Evolutionary conservation across 805 yeast species (phyloP).

Genomic region (Cyberlindnera meyerae): DNA sequence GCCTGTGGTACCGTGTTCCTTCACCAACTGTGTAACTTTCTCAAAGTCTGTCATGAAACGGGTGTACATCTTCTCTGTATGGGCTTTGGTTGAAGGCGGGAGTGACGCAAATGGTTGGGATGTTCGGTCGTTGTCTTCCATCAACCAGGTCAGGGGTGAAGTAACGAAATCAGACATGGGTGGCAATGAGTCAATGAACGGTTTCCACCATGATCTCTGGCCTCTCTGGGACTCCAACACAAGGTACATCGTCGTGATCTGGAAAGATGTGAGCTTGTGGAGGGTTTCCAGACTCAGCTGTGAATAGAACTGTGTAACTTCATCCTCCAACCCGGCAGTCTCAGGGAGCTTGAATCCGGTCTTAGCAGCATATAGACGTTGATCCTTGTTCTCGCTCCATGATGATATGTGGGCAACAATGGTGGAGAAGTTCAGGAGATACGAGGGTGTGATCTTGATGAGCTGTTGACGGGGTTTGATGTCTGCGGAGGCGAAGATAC

Average conservation of each 20-base stretch:
- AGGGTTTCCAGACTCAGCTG: slow-evolving; percentile 29
- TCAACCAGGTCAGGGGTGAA: slow-evolving; percentile 64
- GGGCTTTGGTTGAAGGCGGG: slow-evolving; percentile 40
- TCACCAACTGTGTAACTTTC: slow-evolving; percentile 26
- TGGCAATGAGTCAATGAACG: slow-evolving; percentile 67
- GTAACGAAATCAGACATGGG: slow-evolving; percentile 42
- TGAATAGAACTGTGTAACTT: slow-evolving; percentile 13
- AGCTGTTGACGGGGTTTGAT: slow-evolving; percentile 41
- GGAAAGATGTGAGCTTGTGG: slow-evolving; percentile 49
- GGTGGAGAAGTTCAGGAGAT: slow-evolving; percentile 54
- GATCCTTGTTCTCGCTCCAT: slow-evolving; percentile 1
- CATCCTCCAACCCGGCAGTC: slow-evolving; percentile 8
- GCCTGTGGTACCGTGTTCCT: neutral
- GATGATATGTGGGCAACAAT: slow-evolving; percentile 39
- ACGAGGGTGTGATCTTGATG: slow-evolving; percentile 52
- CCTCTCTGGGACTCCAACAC: slow-evolving; percentile 39
- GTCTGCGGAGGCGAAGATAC: slow-evolving; percentile 41
- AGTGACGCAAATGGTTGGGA: slow-evolving; percentile 29
- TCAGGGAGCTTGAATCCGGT: slow-evolving; percentile 5
- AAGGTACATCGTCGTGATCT: slow-evolving; percentile 48
- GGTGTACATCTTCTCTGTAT: slow-evolving; percentile 36
- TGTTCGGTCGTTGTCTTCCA: slow-evolving; percentile 22
- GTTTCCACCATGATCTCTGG: slow-evolving; percentile 54
- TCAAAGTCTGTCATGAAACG: slow-evolving; percentile 44
- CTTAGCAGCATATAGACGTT: slow-evolving; percentile 5